These are phyloP conservation scores for Carex cristatella DNA, from an alignment of 176 grass and related monocot species.

Conservation along the genomic window DNA sequence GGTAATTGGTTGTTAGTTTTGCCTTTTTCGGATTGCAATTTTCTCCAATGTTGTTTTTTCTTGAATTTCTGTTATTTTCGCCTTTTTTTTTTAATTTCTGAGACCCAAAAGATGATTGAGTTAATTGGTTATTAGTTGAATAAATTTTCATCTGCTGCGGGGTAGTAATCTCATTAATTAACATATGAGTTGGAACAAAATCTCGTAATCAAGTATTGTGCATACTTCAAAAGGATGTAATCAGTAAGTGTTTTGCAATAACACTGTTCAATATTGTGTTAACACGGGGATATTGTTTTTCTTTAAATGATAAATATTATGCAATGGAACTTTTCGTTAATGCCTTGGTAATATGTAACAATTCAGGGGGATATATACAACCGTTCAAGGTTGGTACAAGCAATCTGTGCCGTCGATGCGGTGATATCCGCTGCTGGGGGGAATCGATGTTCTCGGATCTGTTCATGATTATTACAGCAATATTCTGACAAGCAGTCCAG, in stretches of 20 bases:
- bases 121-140: neutral
- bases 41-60: neutral
- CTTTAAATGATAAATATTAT: neutral
- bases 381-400: conserved; percentile 15
- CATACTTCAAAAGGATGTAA: too few species aligned
- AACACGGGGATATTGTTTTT: neutral
- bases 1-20: too few species aligned
- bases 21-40: neutral
- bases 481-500: too few species aligned
- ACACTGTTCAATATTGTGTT: neutral
- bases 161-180: neutral
- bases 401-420: conserved; percentile 18
- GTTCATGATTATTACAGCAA: neutral
- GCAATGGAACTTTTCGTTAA: neutral
- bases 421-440: conserved; percentile 24
- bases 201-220: neutral
- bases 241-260: neutral
- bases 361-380: conserved; percentile 26
- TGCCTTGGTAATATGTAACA: neutral
- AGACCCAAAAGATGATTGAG: neutral
- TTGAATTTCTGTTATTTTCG: neutral
- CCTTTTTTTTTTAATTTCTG: neutral
- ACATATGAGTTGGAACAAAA: neutral
- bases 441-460: neutral
- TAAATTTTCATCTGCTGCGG: neutral